These are phyloP conservation scores for Mycena amicta DNA, from an alignment of 768 basidiomycete species.

Conservation along the genomic window DNA sequence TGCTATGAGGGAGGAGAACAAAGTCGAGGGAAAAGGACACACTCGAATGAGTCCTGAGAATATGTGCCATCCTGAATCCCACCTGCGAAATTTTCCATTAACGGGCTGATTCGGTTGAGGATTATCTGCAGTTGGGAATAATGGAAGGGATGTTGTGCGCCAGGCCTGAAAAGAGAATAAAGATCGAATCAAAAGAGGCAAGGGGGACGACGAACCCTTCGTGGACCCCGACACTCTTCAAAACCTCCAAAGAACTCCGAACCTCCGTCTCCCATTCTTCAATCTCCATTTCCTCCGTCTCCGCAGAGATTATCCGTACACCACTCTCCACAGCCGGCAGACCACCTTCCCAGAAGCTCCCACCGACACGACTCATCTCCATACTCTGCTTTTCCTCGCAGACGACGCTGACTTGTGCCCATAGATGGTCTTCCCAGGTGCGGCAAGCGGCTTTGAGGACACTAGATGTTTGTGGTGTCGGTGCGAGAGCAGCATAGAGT, in stretches of 20 bases:
- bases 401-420: conserved; percentile 83
- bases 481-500: conserved; percentile 84
- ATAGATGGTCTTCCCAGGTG: conserved; percentile 95
- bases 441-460: conserved; percentile 74
- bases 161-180: conserved; percentile 40
- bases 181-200: conserved; percentile 6
- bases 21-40: conserved; percentile 28
- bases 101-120: conserved; percentile 61
- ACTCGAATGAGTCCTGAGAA: conserved; percentile 57
- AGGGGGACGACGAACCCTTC: conserved; percentile 55
- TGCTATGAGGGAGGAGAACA: background rate
- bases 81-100: conserved; percentile 71
- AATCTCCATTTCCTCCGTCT: conserved; percentile 35
- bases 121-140: conserved; percentile 82
- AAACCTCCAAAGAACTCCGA: conserved; percentile 51
- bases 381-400: conserved; percentile 80
- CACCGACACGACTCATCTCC: conserved; percentile 67
- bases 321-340: conserved; percentile 46
- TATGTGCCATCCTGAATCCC: conserved; percentile 57
- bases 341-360: conserved; percentile 82
- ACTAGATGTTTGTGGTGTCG: conserved; percentile 63
- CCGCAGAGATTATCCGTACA: conserved; percentile 27
- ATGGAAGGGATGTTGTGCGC: conserved; percentile 77
- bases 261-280: conserved; percentile 73
- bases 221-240: conserved; percentile 58